A percentile compares a stretch with the other conserved stretches of the same genome.
Conservation (phyloP, 148 eudicot genomes). For the Vaccinium myrtillus region DNA sequence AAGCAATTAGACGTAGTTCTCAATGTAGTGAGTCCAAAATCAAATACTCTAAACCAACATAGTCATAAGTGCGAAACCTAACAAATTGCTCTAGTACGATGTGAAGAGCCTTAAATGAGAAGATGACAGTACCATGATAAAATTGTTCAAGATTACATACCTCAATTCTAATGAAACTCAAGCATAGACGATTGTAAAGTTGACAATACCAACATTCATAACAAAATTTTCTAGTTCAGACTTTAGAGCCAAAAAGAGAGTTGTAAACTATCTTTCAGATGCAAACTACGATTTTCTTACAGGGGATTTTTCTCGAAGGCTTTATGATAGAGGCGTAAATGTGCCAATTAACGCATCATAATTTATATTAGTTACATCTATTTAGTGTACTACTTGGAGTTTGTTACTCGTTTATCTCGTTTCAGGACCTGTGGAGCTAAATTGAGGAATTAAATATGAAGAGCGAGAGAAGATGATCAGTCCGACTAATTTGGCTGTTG, state of each 20-base stretch:
- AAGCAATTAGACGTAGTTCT: background rate
- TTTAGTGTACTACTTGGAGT: too few relatives aligned
- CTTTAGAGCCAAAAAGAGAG: background rate
- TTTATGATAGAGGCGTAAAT: too few relatives aligned
- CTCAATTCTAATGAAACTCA: background rate
- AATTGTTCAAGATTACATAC: background rate
- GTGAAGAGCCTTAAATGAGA: background rate
- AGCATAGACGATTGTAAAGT: background rate
- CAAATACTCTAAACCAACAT: background rate
- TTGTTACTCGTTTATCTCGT: too few relatives aligned
- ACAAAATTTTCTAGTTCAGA: background rate
- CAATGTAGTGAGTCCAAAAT: background rate
- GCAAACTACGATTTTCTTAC: background rate
- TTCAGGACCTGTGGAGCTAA: too few relatives aligned
- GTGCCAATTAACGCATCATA: too few relatives aligned
- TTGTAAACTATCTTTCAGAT: background rate
- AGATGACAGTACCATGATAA: background rate
- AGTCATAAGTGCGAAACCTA: background rate
- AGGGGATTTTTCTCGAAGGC: background rate
- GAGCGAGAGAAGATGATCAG: too few relatives aligned
- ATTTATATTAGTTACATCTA: too few relatives aligned
- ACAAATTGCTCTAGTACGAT: background rate
- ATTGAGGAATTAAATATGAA: too few relatives aligned
- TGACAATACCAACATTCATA: background rate
- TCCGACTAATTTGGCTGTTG: too few relatives aligned